These are phyloP conservation scores for Pleurostoma richardsiae DNA, from an alignment of 2,329 filamentous ascomycete species.

Conservation along the genomic window DNA sequence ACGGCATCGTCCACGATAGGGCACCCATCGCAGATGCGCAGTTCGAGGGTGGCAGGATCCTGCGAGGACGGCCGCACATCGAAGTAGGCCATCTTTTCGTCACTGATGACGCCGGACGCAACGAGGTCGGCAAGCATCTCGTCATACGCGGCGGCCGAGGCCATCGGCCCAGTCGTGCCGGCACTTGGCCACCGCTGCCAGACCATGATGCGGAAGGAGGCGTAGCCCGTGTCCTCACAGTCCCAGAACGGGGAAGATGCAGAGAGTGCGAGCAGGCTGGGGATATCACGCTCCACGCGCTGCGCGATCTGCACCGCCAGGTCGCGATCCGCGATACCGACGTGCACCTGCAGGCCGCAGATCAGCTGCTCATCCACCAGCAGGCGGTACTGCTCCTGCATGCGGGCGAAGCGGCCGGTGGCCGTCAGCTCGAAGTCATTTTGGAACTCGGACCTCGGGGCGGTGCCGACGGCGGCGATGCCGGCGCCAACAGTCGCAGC, in stretches of 20 bases:
- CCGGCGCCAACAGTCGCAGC: not conserved
- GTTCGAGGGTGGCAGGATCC: not conserved
- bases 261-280: not conserved
- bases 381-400: slow-evolving; percentile 2
- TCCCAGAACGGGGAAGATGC: not conserved
- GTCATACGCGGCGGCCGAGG: not conserved
- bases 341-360: slow-evolving; percentile 1
- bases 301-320: not conserved
- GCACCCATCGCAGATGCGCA: not conserved
- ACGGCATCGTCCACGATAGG: not conserved
- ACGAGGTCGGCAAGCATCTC: slow-evolving; percentile 1
- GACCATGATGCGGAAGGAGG: not conserved
- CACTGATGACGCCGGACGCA: not conserved
- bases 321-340: not conserved
- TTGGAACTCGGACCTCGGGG: not conserved
- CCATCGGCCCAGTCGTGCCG: not conserved
- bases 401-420: not conserved
- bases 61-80: not conserved
- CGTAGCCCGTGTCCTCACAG: slow-evolving; percentile 1
- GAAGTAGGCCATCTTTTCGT: slow-evolving; percentile 1
- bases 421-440: not conserved
- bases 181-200: not conserved
- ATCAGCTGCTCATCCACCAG: not conserved
- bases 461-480: not conserved
- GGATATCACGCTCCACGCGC: not conserved